phyloP scores from a whole-genome alignment of 2,329 filamentous ascomycete species.

The Lasiodiplodia theobromae region DNA sequence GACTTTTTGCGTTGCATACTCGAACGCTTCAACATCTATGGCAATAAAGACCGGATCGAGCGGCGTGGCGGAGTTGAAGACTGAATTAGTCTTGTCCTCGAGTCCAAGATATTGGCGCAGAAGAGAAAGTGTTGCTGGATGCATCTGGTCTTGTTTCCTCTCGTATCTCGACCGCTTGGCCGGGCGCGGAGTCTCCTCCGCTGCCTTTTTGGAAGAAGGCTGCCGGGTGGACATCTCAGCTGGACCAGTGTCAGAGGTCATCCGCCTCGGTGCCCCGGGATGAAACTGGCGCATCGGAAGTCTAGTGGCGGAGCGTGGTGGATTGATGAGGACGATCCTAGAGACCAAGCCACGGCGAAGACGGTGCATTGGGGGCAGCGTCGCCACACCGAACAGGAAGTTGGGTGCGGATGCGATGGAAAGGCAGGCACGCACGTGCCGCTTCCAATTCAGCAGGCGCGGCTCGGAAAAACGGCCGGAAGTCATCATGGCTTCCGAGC shows the following conservation, averaged over 20 bases:
- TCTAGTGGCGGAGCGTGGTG: background rate
- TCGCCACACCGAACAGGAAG: background rate
- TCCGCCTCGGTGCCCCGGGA: too few relatives aligned
- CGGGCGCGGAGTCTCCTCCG: background rate
- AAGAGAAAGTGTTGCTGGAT: background rate
- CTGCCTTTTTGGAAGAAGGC: background rate
- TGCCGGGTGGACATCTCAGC: too few relatives aligned
- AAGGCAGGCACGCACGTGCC: background rate
- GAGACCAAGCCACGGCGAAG: background rate
- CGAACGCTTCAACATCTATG: slow-evolving; percentile 84
- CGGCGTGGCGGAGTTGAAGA: background rate
- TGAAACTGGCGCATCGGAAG: background rate
- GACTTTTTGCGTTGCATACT: slow-evolving; percentile 68
- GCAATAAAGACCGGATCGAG: slow-evolving; percentile 68
- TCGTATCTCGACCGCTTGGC: background rate
- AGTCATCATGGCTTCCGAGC: background rate
- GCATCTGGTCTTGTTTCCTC: too few relatives aligned
- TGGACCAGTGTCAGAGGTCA: too few relatives aligned
- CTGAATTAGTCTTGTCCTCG: background rate
- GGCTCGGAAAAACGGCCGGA: slow-evolving; percentile 2
- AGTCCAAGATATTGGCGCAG: slow-evolving; percentile 10
- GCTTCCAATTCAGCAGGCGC: background rate
- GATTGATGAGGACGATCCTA: background rate
- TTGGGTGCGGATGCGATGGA: too few relatives aligned
- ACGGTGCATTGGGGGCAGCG: background rate